Base-by-base conservation (phyloP, 2,329 filamentous ascomycete species). In the Claviceps pazoutovae region DNA sequence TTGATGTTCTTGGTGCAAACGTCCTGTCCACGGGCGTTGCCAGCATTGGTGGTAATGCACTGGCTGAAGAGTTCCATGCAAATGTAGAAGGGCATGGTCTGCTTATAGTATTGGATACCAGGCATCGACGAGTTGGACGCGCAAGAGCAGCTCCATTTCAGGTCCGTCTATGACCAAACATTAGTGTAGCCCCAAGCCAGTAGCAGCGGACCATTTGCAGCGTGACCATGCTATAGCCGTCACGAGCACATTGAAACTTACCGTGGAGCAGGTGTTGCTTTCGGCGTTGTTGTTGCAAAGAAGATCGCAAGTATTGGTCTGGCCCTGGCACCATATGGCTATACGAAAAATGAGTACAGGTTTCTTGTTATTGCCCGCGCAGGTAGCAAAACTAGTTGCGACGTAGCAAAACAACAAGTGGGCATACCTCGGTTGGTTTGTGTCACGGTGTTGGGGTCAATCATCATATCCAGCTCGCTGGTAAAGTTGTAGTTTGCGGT, bases 51-150 rank as follows among this genome's bases (percentile, higher is more conserved):
- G 2, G 41, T 45, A 57, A 71, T 76, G 66, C 78, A 81, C 54
- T 73, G 64, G 26, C 59, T 55, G 63, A 68, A 77, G 42, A 75
- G 71, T 54, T 68, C 54, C 52, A 71, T 26, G 69, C 78, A 81
- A 60, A 78, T 71, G 60, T 74, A 78, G 52, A 66, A 70, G 47
- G 72, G 71, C 57, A 80, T 65, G 2, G 75, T 77, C 67, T 78
- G 71, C 48, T 55, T 58, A 66, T 77, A 80, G 62, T 74, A 71
- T 62, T 77, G 66, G 46, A 80, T 70, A 53, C 72, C 74, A 14
- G 76, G 75, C 6, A 68, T 66, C 46, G 69, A 71, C 59, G 62
- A 66, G 64, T 79, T 76, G 56, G 64, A 59, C 37, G 60, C 50
- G 68, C 77, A 80, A 16, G 64, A 68, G 64, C 77, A 80, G 16